These are phyloP conservation scores for Rhodotorula sphaerocarpa DNA, from an alignment of 768 basidiomycete genomes.

Conservation along the genomic window DNA sequence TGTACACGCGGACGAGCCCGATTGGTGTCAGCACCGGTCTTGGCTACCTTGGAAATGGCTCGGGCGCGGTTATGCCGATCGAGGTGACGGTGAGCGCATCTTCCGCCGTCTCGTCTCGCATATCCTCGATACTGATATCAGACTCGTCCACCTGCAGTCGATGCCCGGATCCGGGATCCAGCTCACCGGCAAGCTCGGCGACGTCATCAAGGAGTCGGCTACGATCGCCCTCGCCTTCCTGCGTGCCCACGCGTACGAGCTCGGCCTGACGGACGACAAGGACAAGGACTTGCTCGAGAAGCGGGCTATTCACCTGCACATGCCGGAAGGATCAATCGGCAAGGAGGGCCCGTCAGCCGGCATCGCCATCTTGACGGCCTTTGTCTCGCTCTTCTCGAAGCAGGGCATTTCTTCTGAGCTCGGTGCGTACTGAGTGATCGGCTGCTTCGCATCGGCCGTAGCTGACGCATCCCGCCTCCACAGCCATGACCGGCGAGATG, in stretches of 20 bases:
- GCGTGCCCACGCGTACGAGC: constrained; percentile 75
- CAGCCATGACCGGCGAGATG: constrained; percentile 98
- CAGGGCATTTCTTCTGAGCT: constrained; percentile 43
- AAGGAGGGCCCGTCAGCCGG: constrained; percentile 79
- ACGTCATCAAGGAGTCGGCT: constrained; percentile 92
- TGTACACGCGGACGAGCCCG: constrained; percentile 72
- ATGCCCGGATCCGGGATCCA: constrained; percentile 98
- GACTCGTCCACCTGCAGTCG: constrained; percentile 50
- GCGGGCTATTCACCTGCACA: constrained; percentile 86
- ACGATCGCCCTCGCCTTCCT: constrained; percentile 92
- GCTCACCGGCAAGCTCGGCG: constrained; percentile 92
- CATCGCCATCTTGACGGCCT: constrained; percentile 81
- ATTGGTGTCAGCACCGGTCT: constrained; percentile 90
- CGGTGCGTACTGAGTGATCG: constrained; percentile 50
- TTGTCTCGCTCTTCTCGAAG: constrained; percentile 84
- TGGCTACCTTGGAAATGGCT: constrained; percentile 92
- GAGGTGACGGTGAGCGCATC: constrained; percentile 61
- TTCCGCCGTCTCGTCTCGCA: constrained; percentile 1
- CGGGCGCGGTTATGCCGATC: constrained; percentile 92
- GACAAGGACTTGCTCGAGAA: constrained; percentile 74
- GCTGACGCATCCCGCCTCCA: neutral
- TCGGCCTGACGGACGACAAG: constrained; percentile 68
- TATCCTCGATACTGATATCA: neutral
- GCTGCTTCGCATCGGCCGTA: no score
- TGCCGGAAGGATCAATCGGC: constrained; percentile 52